Base-by-base conservation (phyloP, 805 yeast species). In the Metschnikowia cerradonensis region DNA sequence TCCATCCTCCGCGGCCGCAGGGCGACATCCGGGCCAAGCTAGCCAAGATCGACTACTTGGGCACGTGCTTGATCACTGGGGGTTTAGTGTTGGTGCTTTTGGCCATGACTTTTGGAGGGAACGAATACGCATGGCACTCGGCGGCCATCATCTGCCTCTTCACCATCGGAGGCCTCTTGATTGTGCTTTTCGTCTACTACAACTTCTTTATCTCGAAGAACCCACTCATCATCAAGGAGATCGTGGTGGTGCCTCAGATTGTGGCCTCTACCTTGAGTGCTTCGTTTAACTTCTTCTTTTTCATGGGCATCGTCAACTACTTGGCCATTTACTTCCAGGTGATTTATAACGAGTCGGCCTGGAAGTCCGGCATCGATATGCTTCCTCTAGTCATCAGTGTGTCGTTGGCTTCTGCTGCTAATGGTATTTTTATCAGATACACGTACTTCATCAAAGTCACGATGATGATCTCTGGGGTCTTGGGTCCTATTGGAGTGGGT, bases 91-190 rank as follows among this genome's bases (percentile, higher is more conserved):
- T 82, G 41, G 51, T 79, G 1, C 63, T 75, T 48, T 65, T 77
- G 41, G 87, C 76, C 0, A 61, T 83, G 35, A 75, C 84, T 0
- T 76, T 82, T 56, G 87, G 86, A 17, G 83, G 84, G 2, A 63
- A 67, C 34, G 68, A 74, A 33, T 74, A 64, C 57, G 65, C 79
- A 1, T 84, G 88, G 88, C 60, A 66, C 2, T 76, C 84, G 0
- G 78, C 79, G n/a, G 73, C 79, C 3, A 79, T 80, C 3, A 75
- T 83, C 6, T 56, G 65, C 10, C 76, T 77, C 47, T 73, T 83
- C 47, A 64, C 78, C 7, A 37, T 82, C 34, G 83, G 84, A 7
- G 73, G 75, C 1, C 14, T 72, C 1, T 50, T 74, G 1, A 36
- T 72, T 4, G 53, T 68, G 8, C 54, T 50, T 0, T 79, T 80